Percentiles rank a stretch among this genome's conserved stretches.
Conservation (phyloP, 768 basidiomycete genomes). For the Ramaria sp. region DNA sequence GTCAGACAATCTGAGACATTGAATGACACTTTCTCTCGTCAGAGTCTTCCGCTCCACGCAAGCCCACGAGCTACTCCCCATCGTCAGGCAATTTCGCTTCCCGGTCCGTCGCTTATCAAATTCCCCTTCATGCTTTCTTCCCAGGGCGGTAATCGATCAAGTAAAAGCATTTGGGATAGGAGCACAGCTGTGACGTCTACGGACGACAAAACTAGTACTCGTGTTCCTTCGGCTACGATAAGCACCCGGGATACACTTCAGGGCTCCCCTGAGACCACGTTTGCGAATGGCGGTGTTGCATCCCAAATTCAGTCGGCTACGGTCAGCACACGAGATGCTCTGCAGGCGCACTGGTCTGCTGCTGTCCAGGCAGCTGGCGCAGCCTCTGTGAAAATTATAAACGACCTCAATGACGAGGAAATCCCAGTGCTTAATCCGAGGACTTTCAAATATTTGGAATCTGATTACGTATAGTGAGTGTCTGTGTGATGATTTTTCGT, state of each 20-base stretch:
- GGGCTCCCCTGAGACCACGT: not conserved
- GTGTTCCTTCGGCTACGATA: not conserved
- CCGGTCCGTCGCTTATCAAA: no score
- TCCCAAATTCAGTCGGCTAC: not conserved
- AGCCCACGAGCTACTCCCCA: no score
- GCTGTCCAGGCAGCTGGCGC: conserved; percentile 19
- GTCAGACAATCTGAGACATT: no score
- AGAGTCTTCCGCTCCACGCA: no score
- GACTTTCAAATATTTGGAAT: conserved; percentile 43
- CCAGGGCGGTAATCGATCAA: not conserved
- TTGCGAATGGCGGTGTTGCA: not conserved
- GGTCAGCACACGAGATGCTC: not conserved
- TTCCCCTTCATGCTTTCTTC: no score
- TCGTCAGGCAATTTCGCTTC: no score
- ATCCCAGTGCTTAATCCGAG: conserved; percentile 30
- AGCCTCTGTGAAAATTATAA: conserved; percentile 23
- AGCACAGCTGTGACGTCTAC: not conserved
- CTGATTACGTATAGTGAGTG: conserved; percentile 38
- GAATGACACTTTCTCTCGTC: no score
- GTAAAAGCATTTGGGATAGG: no score
- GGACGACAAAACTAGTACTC: not conserved
- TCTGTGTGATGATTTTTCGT: not conserved
- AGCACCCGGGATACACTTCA: not conserved
- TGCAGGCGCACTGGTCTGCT: conserved; percentile 23
- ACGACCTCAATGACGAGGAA: conserved; percentile 24